These are phyloP conservation scores for Fraxinus platypoda DNA, from an alignment of 305 asterid species.

Conservation along the genomic window DNA sequence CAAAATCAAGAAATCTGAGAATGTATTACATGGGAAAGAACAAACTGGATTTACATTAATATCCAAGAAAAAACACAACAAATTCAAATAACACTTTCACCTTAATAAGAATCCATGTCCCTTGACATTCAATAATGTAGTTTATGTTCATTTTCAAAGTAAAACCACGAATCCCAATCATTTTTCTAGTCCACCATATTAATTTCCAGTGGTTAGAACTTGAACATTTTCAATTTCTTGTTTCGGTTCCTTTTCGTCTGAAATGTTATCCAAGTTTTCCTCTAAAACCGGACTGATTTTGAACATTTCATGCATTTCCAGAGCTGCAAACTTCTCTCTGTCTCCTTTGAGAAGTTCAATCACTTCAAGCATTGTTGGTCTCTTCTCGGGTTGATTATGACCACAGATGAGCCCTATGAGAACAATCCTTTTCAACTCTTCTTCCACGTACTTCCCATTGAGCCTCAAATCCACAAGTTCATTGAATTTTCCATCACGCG, in stretches of 20 bases:
- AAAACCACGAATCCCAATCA: background rate
- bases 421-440: constrained; percentile 61
- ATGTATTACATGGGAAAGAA: background rate
- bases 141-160: background rate
- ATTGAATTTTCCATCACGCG: constrained; percentile 44
- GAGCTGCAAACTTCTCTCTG: constrained; percentile 49
- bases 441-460: constrained; percentile 56
- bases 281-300: constrained; percentile 36
- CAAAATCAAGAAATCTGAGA: background rate
- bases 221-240: constrained; percentile 47
- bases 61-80: constrained; percentile 1
- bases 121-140: background rate
- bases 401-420: constrained; percentile 60
- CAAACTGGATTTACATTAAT: background rate
- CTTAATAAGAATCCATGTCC: background rate
- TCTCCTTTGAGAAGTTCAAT: constrained; percentile 70
- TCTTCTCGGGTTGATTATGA: constrained; percentile 55
- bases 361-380: constrained; percentile 65
- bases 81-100: constrained; percentile 2
- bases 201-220: background rate
- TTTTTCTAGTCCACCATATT: background rate
- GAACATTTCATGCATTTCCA: constrained; percentile 66
- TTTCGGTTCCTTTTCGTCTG: constrained; percentile 44
- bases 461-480: constrained; percentile 62
- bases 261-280: constrained; percentile 36